These are phyloP conservation scores for Passalora sequoiae DNA, from an alignment of 2,329 filamentous ascomycete genomes.

Conservation along the genomic window DNA sequence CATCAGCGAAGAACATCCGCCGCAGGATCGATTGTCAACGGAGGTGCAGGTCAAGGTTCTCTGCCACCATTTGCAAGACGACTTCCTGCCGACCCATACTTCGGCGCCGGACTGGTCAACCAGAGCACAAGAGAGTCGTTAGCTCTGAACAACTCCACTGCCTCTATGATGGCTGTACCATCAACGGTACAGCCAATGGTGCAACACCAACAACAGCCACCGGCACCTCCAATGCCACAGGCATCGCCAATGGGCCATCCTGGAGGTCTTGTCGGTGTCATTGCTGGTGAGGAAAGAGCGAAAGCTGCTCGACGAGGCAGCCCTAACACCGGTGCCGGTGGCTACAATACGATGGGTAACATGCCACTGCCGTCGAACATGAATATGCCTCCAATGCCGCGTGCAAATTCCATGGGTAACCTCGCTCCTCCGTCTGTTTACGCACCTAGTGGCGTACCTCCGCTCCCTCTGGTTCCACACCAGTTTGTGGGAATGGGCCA, in stretches of 20 bases:
- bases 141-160: constrained; percentile 49
- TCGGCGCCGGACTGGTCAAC: constrained; percentile 70
- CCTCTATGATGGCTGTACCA: constrained; percentile 36
- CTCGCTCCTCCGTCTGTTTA: constrained; percentile 26
- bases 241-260: constrained; percentile 48
- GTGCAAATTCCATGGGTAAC: constrained; percentile 34
- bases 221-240: constrained; percentile 12
- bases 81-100: constrained; percentile 78
- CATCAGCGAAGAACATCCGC: constrained; percentile 47
- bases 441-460: constrained; percentile 20
- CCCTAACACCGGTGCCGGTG: constrained; percentile 51
- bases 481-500: constrained; percentile 4
- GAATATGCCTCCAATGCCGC: constrained; percentile 27
- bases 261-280: constrained; percentile 80
- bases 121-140: constrained; percentile 69
- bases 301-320: constrained; percentile 73
- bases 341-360: constrained; percentile 13
- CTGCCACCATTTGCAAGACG: constrained; percentile 79
- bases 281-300: constrained; percentile 76
- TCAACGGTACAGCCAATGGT: constrained; percentile 15
- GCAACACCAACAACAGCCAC: constrained; percentile 19
- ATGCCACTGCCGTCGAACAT: constrained; percentile 32
- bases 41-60: constrained; percentile 43
- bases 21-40: constrained; percentile 51
- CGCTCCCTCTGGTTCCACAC: constrained; percentile 24